These are phyloP conservation scores for Yarrowia yakushimensis DNA, from an alignment of 805 yeast genomes.

Conservation along the genomic window DNA sequence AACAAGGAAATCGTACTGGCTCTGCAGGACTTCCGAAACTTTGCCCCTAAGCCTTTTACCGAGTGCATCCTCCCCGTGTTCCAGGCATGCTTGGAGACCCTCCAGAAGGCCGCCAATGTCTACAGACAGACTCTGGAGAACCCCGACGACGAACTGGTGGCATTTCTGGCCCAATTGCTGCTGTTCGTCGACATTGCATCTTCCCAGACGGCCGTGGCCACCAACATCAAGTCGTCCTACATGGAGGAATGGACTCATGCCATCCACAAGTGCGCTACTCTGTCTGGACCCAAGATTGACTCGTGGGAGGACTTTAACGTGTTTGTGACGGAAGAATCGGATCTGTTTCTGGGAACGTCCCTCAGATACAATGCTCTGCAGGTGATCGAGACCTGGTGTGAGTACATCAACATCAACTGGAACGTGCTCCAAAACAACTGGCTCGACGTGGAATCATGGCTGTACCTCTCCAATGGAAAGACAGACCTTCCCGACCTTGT, in stretches of 20 bases:
- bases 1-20: conserved; percentile 13
- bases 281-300: conserved; percentile 31
- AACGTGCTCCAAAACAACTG: background rate
- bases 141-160: conserved; percentile 27
- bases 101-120: background rate
- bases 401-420: conserved; percentile 28
- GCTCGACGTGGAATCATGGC: conserved; percentile 12
- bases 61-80: background rate
- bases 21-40: conserved; percentile 5
- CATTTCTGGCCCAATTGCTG: conserved; percentile 29
- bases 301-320: conserved; percentile 62
- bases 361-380: conserved; percentile 63
- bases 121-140: conserved; percentile 7
- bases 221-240: background rate
- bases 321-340: conserved; percentile 72
- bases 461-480: background rate
- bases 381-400: conserved; percentile 49
- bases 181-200: conserved; percentile 26
- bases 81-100: background rate
- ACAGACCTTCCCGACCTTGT: background rate
- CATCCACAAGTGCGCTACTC: conserved; percentile 4
- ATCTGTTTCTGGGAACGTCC: conserved; percentile 52
- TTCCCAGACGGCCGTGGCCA: conserved; percentile 13
- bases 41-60: conserved; percentile 15
- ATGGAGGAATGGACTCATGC: background rate